Conservation (phyloP, 345 rosid genomes). For the Populus pruinosa region DNA sequence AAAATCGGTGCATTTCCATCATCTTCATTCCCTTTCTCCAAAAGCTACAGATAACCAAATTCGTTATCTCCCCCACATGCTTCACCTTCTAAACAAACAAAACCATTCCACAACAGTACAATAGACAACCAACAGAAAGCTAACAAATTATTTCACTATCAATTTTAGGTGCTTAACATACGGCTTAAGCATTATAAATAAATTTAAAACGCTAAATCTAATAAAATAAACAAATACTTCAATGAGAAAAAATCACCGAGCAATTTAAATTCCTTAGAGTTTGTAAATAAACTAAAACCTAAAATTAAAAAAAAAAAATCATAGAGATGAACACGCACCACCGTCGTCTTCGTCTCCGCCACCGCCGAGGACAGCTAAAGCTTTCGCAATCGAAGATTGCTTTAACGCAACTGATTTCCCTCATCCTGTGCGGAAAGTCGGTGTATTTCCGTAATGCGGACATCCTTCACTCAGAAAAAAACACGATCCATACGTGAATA, state of each 20-base stretch:
- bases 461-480: conserved; percentile 25
- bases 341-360: conserved; percentile 36
- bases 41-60: conserved; percentile 36
- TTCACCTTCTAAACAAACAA: conserved; percentile 32
- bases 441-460: conserved; percentile 32
- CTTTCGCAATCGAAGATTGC: conserved; percentile 62
- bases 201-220: too few relatives aligned
- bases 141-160: background rate
- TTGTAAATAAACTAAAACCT: too few relatives aligned
- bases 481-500: background rate
- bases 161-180: too few relatives aligned
- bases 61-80: conserved; percentile 18
- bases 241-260: too few relatives aligned
- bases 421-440: conserved; percentile 60
- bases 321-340: conserved; percentile 25
- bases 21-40: conserved; percentile 23
- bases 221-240: too few relatives aligned
- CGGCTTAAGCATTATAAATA: too few relatives aligned
- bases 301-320: background rate
- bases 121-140: background rate
- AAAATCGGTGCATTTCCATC: conserved; percentile 44
- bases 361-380: conserved; percentile 48
- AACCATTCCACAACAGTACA: background rate
- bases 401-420: conserved; percentile 59
- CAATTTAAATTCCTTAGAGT: background rate